Evolutionary conservation across 495 filamentous ascomycete species (phyloP).

Genomic region (Hyaloscypha finlandica): DNA sequence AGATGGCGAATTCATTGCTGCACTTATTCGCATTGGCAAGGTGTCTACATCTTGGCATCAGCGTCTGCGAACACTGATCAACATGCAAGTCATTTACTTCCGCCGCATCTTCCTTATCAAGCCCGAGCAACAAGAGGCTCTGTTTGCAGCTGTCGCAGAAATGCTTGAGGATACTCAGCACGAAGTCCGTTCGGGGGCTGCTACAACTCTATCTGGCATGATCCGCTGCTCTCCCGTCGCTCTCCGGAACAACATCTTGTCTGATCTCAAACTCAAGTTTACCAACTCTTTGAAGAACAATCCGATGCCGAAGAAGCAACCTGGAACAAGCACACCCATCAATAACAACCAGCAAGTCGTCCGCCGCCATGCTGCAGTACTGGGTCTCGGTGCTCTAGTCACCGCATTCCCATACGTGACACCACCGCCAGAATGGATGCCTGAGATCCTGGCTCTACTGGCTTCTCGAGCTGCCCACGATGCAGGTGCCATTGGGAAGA

Average conservation of each 20-base stretch:
- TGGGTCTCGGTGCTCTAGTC: slow-evolving; percentile 87
- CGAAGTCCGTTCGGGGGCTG: slow-evolving; percentile 92
- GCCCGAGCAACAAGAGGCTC: slow-evolving; percentile 68
- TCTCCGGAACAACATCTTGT: slow-evolving; percentile 75
- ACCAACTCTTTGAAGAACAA: slow-evolving; percentile 73
- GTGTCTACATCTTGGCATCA: slow-evolving; percentile 93
- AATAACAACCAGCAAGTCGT: slow-evolving; percentile 81
- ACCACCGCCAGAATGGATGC: slow-evolving; percentile 91
- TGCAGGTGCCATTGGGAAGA: slow-evolving; percentile 91
- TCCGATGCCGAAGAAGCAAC: slow-evolving; percentile 77
- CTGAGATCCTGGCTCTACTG: slow-evolving; percentile 84
- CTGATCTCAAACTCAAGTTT: slow-evolving; percentile 75
- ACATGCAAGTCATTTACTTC: slow-evolving; percentile 99
- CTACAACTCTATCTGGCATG: slow-evolving; percentile 93
- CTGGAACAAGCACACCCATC: slow-evolving; percentile 63
- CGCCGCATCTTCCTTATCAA: slow-evolving; percentile 92
- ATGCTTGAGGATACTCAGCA: slow-evolving; percentile 94
- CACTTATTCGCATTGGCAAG: slow-evolving; percentile 86
- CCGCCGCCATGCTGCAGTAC: slow-evolving; percentile 83
- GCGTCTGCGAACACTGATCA: slow-evolving; percentile 93
- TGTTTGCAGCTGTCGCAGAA: slow-evolving; percentile 86
- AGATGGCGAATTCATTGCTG: slow-evolving; percentile 78
- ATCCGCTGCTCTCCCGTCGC: slow-evolving; percentile 90
- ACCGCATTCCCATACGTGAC: slow-evolving; percentile 97
- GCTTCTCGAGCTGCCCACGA: slow-evolving; percentile 85